Conservation (phyloP, 371 early-diverging fungal genomes). For the Apophysomyces sp. region DNA sequence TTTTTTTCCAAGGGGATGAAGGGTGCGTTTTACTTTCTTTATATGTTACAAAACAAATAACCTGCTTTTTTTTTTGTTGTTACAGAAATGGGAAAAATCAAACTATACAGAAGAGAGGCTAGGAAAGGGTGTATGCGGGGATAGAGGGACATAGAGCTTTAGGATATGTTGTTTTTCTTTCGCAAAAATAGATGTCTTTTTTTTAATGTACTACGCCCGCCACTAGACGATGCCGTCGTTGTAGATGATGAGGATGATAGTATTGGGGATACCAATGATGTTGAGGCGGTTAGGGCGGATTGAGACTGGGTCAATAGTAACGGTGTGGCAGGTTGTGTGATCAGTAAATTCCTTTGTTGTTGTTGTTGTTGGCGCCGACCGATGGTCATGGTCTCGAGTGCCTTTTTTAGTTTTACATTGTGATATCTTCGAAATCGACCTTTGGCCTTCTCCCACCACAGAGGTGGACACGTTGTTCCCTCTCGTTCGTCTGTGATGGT, state of each 20-base stretch:
- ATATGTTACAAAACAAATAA: background rate
- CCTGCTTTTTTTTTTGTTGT: background rate
- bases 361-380: background rate
- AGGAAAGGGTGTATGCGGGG: background rate
- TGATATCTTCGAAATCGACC: background rate
- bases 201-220: background rate
- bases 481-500: conserved; percentile 11
- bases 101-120: background rate
- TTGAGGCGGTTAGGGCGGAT: background rate
- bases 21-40: background rate
- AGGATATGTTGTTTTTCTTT: background rate
- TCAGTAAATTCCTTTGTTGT: no score
- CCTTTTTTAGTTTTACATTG: background rate
- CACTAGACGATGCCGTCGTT: background rate
- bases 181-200: background rate
- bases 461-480: conserved; percentile 17
- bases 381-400: background rate
- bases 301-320: background rate
- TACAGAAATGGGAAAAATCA: background rate
- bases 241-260: background rate
- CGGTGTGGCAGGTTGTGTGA: background rate
- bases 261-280: background rate
- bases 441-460: conserved; percentile 19
- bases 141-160: background rate
- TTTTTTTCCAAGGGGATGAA: no score